These are phyloP conservation scores for Drechslerella stenobrocha DNA, from an alignment of 2,329 filamentous ascomycete genomes.

Conservation along the genomic window DNA sequence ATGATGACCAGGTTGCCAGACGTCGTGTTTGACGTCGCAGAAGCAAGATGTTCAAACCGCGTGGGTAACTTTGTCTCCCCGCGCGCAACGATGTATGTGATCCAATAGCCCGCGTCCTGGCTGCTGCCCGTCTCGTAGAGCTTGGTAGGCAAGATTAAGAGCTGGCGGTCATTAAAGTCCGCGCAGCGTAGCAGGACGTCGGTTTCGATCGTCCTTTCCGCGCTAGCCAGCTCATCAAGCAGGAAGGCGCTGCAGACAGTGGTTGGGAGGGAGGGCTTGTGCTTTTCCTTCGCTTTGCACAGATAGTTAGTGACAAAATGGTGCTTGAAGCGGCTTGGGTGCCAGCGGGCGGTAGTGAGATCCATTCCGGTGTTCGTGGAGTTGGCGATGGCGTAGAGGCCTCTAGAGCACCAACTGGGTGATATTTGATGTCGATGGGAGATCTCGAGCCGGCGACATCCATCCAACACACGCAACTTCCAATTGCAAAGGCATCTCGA, in stretches of 20 bases:
- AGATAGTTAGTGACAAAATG: constrained; percentile 38
- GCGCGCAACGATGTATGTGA: constrained; percentile 21
- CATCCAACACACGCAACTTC: too few species aligned
- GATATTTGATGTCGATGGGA: too few species aligned
- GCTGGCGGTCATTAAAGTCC: constrained; percentile 21
- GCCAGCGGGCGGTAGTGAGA: constrained; percentile 33
- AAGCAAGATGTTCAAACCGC: too few species aligned
- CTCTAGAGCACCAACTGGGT: too few species aligned
- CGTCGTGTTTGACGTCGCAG: not conserved
- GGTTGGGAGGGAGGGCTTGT: constrained; percentile 11
- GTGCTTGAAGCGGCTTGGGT: constrained; percentile 30
- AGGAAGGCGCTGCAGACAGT: constrained; percentile 39
- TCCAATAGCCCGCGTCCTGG: constrained; percentile 11
- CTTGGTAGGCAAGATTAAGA: constrained; percentile 29
- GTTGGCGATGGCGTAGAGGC: not conserved
- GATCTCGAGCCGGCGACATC: too few species aligned
- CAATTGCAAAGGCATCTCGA: too few species aligned
- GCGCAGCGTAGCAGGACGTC: constrained; percentile 16
- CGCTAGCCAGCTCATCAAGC: constrained; percentile 36
- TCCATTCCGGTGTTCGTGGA: constrained; percentile 10
- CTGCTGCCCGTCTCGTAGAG: not conserved
- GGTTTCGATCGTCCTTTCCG: constrained; percentile 13
- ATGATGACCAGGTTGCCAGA: constrained; percentile 25
- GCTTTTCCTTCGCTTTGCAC: constrained; percentile 30
- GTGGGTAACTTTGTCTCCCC: constrained; percentile 28